Percentiles rank a stretch among this genome's conserved stretches.
Conservation (phyloP, 2,329 filamentous ascomycete species). For the Cytospora paraplurivora region DNA sequence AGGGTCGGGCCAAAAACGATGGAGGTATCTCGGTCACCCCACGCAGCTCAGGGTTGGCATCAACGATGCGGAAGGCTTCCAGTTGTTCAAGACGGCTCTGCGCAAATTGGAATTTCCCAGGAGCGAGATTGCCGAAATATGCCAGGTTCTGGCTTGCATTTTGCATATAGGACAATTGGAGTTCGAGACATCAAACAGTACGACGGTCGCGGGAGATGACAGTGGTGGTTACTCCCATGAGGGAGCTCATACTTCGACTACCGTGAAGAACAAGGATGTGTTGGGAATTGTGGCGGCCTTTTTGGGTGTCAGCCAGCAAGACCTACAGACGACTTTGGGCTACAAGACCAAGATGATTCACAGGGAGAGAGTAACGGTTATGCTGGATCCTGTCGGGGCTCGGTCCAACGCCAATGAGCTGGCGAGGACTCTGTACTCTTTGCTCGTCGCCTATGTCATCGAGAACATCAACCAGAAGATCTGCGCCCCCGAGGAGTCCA, state of each 20-base stretch:
- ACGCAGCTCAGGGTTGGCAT: constrained; percentile 97
- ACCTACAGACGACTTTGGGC: constrained; percentile 84
- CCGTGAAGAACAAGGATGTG: constrained; percentile 91
- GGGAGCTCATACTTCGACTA: constrained; percentile 80
- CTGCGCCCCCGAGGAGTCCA: constrained; percentile 82
- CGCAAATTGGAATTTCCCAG: constrained; percentile 92
- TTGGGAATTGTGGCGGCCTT: constrained; percentile 89
- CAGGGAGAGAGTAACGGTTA: constrained; percentile 95
- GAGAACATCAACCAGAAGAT: constrained; percentile 89
- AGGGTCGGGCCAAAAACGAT: constrained; percentile 68
- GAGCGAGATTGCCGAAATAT: constrained; percentile 93
- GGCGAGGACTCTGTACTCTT: constrained; percentile 87
- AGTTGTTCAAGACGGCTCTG: constrained; percentile 94
- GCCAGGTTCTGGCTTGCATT: constrained; percentile 89
- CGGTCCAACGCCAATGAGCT: constrained; percentile 92
- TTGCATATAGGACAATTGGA: constrained; percentile 98
- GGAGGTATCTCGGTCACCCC: constrained; percentile 94
- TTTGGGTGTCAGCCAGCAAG: constrained; percentile 77
- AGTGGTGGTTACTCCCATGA: constrained; percentile 97
- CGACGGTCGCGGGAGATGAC: constrained; percentile 79
- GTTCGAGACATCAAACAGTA: constrained; percentile 80
- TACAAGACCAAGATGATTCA: constrained; percentile 98
- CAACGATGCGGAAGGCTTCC: constrained; percentile 93
- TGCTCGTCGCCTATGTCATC: constrained; percentile 91
- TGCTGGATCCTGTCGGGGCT: constrained; percentile 91